Evolutionary conservation across 2,329 filamentous ascomycete genomes (phyloP), one percentile per base, ranked within the genome.

Genomic region (Paraphoma chrysanthemicola): DNA sequence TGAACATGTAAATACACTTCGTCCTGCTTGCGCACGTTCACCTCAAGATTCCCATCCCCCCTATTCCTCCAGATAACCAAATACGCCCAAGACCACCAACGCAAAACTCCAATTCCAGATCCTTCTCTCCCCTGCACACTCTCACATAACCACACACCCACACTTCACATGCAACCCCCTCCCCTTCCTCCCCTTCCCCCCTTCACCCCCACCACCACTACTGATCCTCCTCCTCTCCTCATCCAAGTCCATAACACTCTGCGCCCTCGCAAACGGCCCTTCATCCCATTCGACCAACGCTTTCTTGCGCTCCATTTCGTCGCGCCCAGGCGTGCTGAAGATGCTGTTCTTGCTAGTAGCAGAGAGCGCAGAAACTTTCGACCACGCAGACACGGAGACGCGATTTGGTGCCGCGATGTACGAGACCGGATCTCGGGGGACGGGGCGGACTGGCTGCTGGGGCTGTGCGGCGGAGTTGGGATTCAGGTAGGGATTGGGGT

Each of bases 231-330:
- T 52, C 36, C 71, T 62, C 44, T 52, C 48, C 36, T 49, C 56
- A 42, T 54, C 44, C 23, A 72, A 48, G 42, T 68, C 66, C 30
- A 47, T 38, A 48, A 72, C 41, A 28, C 56, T 65, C 10, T 39
- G 56, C 14, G 45, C 67, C 14, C 31, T 30, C 0, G 60, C 64
- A 54, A 72, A 71, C 12, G 67, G 67, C 0, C 68, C 68, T 8
- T 71, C 63, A n/a, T 69, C 67, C 10, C 31, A 48, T 30, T 63
- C 65, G 3, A 72, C 53, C 11, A 67, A 28, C 16, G 57, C 53
- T 42, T 66, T 70, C 48, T 72, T 72, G n/a, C 70, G 53, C 53
- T 73, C 70, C 41, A 72, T 38, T 48, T 73, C 70, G n/a, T 73
- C 70, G n/a, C 70, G 48, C 2, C 70, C 70, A 0, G 66, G 68